Percentiles rank a stretch among this genome's conserved stretches.
phyloP scores from a whole-genome alignment of 2,329 filamentous ascomycete species.

The Aureobasidium pullulans region DNA sequence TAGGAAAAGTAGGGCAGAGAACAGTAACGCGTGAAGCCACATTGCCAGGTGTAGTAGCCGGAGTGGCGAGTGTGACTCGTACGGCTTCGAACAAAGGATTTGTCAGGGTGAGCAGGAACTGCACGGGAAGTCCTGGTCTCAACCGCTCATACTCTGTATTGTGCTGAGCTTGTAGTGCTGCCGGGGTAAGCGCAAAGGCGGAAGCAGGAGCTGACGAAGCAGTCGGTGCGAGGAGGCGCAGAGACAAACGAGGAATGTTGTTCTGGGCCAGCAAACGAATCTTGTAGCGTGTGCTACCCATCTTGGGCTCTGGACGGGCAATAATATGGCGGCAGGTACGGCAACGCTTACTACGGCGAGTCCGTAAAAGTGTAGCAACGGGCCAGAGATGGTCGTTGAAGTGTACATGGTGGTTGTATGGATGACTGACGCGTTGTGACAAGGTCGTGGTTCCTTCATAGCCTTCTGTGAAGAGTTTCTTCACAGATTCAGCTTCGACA shows the following conservation, averaged over 20 bases:
- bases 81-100: slow-evolving; percentile 93
- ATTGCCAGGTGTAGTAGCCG: slow-evolving; percentile 67
- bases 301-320: slow-evolving; percentile 86
- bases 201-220: slow-evolving; percentile 49
- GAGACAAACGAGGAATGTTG: slow-evolving; percentile 76
- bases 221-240: slow-evolving; percentile 53
- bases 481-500: slow-evolving; percentile 52
- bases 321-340: slow-evolving; percentile 90
- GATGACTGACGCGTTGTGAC: slow-evolving; percentile 42
- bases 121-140: slow-evolving; percentile 47
- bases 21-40: slow-evolving; percentile 79
- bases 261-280: slow-evolving; percentile 79
- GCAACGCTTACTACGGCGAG: slow-evolving; percentile 90
- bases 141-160: slow-evolving; percentile 22
- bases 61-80: slow-evolving; percentile 79
- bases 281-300: slow-evolving; percentile 80
- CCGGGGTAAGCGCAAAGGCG: slow-evolving; percentile 33
- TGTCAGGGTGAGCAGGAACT: slow-evolving; percentile 82
- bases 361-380: slow-evolving; percentile 72
- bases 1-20: slow-evolving; percentile 86
- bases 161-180: slow-evolving; percentile 20
- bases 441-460: slow-evolving; percentile 57
- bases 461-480: slow-evolving; percentile 49
- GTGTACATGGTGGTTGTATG: slow-evolving; percentile 42
- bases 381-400: slow-evolving; percentile 73